phyloP scores from a whole-genome alignment of 1,284 basidiomycete genomes.

The Sphagnurus paluster region DNA sequence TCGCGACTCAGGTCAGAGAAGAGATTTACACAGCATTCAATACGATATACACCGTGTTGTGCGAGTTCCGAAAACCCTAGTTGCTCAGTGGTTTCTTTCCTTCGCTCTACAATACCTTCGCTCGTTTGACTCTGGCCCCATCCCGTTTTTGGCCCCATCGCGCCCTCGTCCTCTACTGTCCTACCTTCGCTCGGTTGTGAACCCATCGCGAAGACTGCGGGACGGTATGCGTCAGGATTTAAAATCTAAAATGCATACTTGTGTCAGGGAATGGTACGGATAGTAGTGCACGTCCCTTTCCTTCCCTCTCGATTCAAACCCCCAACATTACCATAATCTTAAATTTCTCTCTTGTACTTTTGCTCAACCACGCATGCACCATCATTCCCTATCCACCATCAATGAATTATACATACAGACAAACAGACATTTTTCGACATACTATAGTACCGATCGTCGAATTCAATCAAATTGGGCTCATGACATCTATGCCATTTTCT shows the following conservation, averaged over 20 bases:
- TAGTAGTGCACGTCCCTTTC: slow-evolving; percentile 42
- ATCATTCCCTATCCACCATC: slow-evolving; percentile 31
- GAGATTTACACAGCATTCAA: slow-evolving; percentile 99
- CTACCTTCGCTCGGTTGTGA: slow-evolving; percentile 9
- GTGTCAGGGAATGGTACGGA: slow-evolving; percentile 31
- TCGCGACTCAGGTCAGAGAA: slow-evolving; percentile 79
- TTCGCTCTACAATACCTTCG: no score
- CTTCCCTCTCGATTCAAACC: slow-evolving; percentile 20
- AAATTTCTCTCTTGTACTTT: slow-evolving; percentile 22
- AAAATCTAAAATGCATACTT: slow-evolving; percentile 19
- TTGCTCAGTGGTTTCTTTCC: slow-evolving; percentile 5
- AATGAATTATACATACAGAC: slow-evolving; percentile 21
- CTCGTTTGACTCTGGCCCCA: no score
- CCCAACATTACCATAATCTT: slow-evolving; percentile 32
- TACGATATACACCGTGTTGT: slow-evolving; percentile 95
- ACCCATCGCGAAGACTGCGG: slow-evolving; percentile 4
- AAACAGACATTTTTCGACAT: slow-evolving; percentile 20
- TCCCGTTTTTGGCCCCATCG: background rate
- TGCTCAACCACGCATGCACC: slow-evolving; percentile 25
- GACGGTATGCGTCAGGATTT: slow-evolving; percentile 16
- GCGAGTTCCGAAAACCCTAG: slow-evolving; percentile 86
- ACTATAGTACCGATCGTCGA: background rate
- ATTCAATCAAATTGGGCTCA: no score
- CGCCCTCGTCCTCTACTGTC: slow-evolving; percentile 3
- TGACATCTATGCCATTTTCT: no score